Conservation (phyloP, 139 green algal genomes). For the Chlorella ohadii region DNA sequence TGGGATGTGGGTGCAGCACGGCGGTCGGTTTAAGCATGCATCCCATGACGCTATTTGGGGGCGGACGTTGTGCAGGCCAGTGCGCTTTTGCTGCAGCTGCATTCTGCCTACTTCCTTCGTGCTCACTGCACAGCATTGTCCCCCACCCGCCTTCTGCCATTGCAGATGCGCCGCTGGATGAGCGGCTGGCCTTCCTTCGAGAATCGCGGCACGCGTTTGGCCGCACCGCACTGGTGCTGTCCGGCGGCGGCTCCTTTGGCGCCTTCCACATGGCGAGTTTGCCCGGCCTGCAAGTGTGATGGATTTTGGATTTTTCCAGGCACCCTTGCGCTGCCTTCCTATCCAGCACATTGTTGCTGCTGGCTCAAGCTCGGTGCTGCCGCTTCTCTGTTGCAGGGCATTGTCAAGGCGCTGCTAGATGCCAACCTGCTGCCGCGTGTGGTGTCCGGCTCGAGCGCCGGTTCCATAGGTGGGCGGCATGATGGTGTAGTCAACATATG, state of each 20-base stretch:
- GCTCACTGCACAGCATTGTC: no score
- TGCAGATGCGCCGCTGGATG: slow-evolving; percentile 66
- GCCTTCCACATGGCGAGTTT: slow-evolving; percentile 88
- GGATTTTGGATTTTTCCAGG: no score
- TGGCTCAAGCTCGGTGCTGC: no score
- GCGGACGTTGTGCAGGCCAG: no score
- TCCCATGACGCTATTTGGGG: no score
- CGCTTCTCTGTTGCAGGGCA: slow-evolving; percentile 51
- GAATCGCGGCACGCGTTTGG: slow-evolving; percentile 97
- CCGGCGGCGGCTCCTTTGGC: slow-evolving; percentile 92
- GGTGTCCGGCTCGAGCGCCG: slow-evolving; percentile 87
- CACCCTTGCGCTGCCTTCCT: no score
- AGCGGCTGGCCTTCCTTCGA: slow-evolving; percentile 92
- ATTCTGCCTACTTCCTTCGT: no score
- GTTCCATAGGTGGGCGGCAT: slow-evolving; percentile 75
- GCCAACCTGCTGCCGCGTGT: slow-evolving; percentile 91
- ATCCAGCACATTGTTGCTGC: no score
- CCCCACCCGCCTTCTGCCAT: not conserved
- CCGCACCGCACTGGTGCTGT: slow-evolving; percentile 94
- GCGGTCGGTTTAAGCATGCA: no score
- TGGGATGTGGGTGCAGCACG: no score
- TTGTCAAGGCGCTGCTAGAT: slow-evolving; percentile 84
- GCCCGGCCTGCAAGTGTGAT: not conserved
- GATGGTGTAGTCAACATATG: no score
- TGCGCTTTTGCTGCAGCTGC: no score